phyloP scores from a whole-genome alignment of 768 basidiomycete species.

The Hysterangium stoloniferum region DNA sequence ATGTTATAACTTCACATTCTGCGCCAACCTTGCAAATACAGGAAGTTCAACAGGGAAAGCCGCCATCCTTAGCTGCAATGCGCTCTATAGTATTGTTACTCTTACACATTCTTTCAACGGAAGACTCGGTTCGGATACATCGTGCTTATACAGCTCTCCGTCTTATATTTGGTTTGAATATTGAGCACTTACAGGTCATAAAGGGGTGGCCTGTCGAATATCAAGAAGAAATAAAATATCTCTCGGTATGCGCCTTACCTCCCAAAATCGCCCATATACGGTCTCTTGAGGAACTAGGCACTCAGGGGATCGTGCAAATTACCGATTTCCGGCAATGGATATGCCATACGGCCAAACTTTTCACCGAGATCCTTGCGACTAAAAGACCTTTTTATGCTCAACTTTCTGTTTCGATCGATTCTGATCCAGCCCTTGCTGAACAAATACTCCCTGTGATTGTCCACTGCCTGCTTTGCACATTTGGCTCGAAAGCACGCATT shows the following conservation, averaged over 20 bases:
- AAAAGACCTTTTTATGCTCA: constrained; percentile 61
- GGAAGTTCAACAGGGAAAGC: constrained; percentile 14
- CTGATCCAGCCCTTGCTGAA: constrained; percentile 52
- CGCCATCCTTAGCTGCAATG: constrained; percentile 29
- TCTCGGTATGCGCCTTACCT: constrained; percentile 29
- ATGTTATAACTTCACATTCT: not conserved
- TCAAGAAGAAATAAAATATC: constrained; percentile 38
- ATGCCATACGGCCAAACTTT: constrained; percentile 41
- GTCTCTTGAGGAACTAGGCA: not conserved
- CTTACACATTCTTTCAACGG: constrained; percentile 50
- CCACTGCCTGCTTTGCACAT: constrained; percentile 47
- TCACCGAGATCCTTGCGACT: constrained; percentile 51
- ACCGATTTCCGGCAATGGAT: constrained; percentile 59
- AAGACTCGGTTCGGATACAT: constrained; percentile 40
- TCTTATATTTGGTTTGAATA: constrained; percentile 39
- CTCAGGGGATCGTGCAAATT: constrained; percentile 16
- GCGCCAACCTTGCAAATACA: not conserved
- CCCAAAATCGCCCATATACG: not conserved
- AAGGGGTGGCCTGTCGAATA: constrained; percentile 33
- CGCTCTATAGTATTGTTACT: constrained; percentile 46
- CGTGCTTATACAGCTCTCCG: constrained; percentile 60
- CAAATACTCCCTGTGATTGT: constrained; percentile 69
- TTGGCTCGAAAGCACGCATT: constrained; percentile 19
- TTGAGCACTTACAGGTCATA: constrained; percentile 23
- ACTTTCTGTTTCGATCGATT: constrained; percentile 48